Percentiles rank a stretch among this genome's conserved stretches.
Evolutionary conservation across 306 rosid species (phyloP).

Genomic region (cucumber (Cucumis sativus)): DNA sequence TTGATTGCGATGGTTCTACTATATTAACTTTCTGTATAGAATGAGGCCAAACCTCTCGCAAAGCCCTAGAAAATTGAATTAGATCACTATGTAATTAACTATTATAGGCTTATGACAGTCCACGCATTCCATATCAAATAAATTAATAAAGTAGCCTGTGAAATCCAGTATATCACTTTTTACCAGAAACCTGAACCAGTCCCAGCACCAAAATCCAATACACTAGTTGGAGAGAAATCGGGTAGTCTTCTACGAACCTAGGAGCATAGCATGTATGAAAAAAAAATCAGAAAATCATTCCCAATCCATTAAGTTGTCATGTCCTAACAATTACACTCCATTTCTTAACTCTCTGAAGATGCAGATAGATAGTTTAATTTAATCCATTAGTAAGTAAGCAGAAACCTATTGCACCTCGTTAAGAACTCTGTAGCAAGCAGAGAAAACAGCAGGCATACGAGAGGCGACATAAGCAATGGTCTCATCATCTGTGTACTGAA

Average conservation of each 20-base stretch:
- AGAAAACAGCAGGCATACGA: conserved; percentile 93
- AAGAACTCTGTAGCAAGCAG: conserved; percentile 81
- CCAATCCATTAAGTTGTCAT: not conserved
- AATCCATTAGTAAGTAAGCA: not conserved
- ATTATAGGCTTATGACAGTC: not conserved
- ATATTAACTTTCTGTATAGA: conserved; percentile 62
- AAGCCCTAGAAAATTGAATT: conserved; percentile 54
- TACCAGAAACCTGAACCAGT: conserved; percentile 96
- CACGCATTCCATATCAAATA: not conserved
- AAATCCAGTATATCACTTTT: conserved; percentile 2
- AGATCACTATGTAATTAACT: not conserved
- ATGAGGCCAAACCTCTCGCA: conserved; percentile 82
- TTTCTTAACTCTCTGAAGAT: not conserved
- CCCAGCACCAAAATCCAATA: conserved; percentile 91
- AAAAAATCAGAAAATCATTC: not conserved
- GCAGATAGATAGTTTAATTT: not conserved
- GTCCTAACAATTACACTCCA: not conserved
- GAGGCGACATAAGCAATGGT: conserved; percentile 81
- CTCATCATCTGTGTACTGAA: conserved; percentile 57
- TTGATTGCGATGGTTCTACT: conserved; percentile 88
- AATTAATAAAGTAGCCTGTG: not conserved
- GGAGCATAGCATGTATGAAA: not conserved
- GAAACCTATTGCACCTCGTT: conserved; percentile 44
- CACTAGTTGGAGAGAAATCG: conserved; percentile 62
- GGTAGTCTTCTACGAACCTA: conserved; percentile 78